Evolutionary conservation across 306 rosid species (phyloP).

Genomic region (Senna tora): DNA sequence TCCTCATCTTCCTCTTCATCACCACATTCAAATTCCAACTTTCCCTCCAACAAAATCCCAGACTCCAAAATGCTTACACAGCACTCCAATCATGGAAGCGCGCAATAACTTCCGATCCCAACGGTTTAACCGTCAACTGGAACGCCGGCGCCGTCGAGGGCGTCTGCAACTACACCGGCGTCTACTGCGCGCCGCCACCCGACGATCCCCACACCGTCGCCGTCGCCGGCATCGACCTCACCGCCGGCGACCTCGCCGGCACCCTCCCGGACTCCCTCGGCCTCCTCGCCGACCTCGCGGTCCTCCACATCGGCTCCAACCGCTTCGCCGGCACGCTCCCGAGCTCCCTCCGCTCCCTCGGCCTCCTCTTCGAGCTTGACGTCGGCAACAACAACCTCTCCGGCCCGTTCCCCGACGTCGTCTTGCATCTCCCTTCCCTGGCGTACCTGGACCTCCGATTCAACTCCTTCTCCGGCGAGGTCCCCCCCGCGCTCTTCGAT

Average conservation of each 20-base stretch:
- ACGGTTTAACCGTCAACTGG: slow-evolving; percentile 65
- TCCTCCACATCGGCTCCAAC: slow-evolving; percentile 76
- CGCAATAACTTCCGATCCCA: slow-evolving; percentile 63
- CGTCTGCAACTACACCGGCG: slow-evolving; percentile 85
- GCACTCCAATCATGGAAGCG: slow-evolving; percentile 92
- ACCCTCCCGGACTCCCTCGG: slow-evolving; percentile 66
- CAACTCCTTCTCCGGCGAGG: slow-evolving; percentile 60
- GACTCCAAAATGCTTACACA: slow-evolving; percentile 66
- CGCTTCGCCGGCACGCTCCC: slow-evolving; percentile 63
- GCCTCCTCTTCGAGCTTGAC: slow-evolving; percentile 65
- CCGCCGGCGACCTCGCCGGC: slow-evolving; percentile 65
- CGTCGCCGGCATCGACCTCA: slow-evolving; percentile 80
- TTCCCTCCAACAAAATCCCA: slow-evolving; percentile 46
- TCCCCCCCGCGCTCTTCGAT: slow-evolving; percentile 61
- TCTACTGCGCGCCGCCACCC: slow-evolving; percentile 73
- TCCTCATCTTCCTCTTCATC: slow-evolving; percentile 28
- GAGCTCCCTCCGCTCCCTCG: slow-evolving; percentile 40
- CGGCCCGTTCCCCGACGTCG: slow-evolving; percentile 57
- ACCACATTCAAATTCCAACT: neutral
- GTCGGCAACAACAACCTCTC: slow-evolving; percentile 74
- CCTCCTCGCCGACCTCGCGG: slow-evolving; percentile 67
- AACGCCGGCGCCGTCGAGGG: too few relatives aligned
- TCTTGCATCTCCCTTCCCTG: slow-evolving; percentile 53
- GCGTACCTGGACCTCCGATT: slow-evolving; percentile 63
- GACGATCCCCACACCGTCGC: slow-evolving; percentile 53